Evolutionary conservation across 768 basidiomycete genomes (phyloP).

Genomic region (Amanita rimosa): DNA sequence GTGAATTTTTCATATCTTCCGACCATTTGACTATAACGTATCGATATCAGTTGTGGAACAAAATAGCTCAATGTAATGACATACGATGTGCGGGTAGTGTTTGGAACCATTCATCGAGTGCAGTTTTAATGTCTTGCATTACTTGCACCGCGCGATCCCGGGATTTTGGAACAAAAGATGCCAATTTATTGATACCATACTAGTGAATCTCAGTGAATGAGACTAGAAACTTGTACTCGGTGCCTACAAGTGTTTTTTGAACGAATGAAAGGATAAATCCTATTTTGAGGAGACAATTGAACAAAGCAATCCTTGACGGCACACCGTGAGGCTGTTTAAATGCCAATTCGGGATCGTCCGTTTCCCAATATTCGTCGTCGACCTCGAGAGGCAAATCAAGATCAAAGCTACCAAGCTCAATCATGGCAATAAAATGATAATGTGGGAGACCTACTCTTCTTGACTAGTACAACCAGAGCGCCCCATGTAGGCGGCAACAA

Average conservation of each 20-base stretch:
- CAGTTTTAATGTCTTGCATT: slow-evolving; percentile 55
- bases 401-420: slow-evolving; percentile 51
- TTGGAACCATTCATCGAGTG: slow-evolving; percentile 64
- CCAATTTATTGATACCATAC: slow-evolving; percentile 65
- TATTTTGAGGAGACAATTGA: slow-evolving; percentile 55
- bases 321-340: slow-evolving; percentile 61
- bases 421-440: slow-evolving; percentile 1
- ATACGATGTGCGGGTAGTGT: slow-evolving; percentile 56
- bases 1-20: slow-evolving; percentile 31
- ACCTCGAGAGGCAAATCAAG: slow-evolving; percentile 73
- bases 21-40: slow-evolving; percentile 44
- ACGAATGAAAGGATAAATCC: slow-evolving; percentile 62
- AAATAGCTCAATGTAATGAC: slow-evolving; percentile 13
- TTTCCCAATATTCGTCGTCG: slow-evolving; percentile 73
- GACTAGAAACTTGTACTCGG: slow-evolving; percentile 1
- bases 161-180: slow-evolving; percentile 39
- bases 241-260: slow-evolving; percentile 53
- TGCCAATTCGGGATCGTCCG: slow-evolving; percentile 29
- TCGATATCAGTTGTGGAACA: not conserved
- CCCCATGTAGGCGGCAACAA: slow-evolving; percentile 41
- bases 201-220: slow-evolving; percentile 13
- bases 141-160: slow-evolving; percentile 45
- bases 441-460: slow-evolving; percentile 44
- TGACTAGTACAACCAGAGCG: slow-evolving; percentile 45
- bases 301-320: slow-evolving; percentile 46